Evolutionary conservation across 2,329 filamentous ascomycete genomes (phyloP).

Genomic region (Endocalyx cinctus): DNA sequence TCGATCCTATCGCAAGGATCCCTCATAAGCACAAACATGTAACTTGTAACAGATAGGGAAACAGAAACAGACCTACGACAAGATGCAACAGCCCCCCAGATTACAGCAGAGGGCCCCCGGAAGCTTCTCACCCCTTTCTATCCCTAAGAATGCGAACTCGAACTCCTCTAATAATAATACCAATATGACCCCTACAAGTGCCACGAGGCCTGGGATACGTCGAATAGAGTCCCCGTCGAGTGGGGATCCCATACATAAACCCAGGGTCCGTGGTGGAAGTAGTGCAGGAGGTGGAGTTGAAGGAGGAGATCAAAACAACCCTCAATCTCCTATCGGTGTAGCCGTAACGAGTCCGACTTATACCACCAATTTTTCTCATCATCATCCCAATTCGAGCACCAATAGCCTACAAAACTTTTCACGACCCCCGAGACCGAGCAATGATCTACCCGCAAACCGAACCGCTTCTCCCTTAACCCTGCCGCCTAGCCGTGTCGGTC

Average conservation of each 20-base stretch:
- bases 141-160: constrained; percentile 19
- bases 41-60: no score
- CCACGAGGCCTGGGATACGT: constrained; percentile 32
- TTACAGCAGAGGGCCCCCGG: constrained; percentile 30
- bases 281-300: no score
- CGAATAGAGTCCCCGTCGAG: constrained; percentile 42
- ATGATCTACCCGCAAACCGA: constrained; percentile 29
- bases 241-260: constrained; percentile 42
- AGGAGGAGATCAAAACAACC: constrained; percentile 34
- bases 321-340: no score
- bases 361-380: constrained; percentile 42
- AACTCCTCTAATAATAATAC: constrained; percentile 13
- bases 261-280: no score
- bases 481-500: constrained; percentile 31
- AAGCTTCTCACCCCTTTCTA: constrained; percentile 51
- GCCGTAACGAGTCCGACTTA: constrained; percentile 43
- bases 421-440: constrained; percentile 40
- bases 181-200: constrained; percentile 5
- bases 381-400: constrained; percentile 43
- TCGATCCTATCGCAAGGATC: background rate
- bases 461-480: constrained; percentile 40
- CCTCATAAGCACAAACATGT: no score
- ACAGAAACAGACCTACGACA: no score
- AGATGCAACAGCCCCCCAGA: constrained; percentile 28
- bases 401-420: constrained; percentile 54